phyloP scores from a whole-genome alignment of 2,329 filamentous ascomycete species.

The Colletotrichum trifolii region DNA sequence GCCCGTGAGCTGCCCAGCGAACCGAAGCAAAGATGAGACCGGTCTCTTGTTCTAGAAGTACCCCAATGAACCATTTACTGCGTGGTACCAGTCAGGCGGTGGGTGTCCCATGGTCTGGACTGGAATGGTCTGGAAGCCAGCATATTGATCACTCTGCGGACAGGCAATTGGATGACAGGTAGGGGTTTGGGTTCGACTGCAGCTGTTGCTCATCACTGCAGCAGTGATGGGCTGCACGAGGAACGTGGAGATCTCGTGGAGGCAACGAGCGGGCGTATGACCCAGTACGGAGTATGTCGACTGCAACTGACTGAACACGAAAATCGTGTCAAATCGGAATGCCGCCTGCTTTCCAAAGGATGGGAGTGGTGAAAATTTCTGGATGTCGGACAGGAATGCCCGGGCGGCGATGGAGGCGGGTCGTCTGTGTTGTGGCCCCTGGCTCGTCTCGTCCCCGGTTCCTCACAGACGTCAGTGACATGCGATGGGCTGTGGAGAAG shows the following conservation, averaged over 20 bases:
- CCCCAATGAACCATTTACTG: constrained; percentile 9
- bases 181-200: background rate
- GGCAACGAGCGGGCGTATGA: background rate
- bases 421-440: constrained; percentile 10
- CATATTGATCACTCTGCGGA: too few relatives aligned
- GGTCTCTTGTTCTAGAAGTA: constrained; percentile 22
- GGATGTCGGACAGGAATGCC: constrained; percentile 13
- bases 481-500: constrained; percentile 27
- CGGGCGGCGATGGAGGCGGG: constrained; percentile 18
- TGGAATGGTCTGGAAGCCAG: too few relatives aligned
- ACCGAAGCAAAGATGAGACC: constrained; percentile 19
- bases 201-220: background rate
- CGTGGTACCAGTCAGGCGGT: constrained; percentile 1
- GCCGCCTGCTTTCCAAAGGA: background rate
- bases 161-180: background rate
- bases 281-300: background rate
- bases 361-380: constrained; percentile 2
- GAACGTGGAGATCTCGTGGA: background rate
- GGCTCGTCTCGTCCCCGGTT: constrained; percentile 22
- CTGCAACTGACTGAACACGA: background rate
- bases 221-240: background rate
- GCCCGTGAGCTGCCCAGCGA: constrained; percentile 26
- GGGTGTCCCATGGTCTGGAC: too few relatives aligned
- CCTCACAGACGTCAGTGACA: constrained; percentile 32
- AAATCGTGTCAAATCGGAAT: background rate